phyloP scores from a whole-genome alignment of 495 filamentous ascomycete species.

The Bacidia gigantensis region DNA sequence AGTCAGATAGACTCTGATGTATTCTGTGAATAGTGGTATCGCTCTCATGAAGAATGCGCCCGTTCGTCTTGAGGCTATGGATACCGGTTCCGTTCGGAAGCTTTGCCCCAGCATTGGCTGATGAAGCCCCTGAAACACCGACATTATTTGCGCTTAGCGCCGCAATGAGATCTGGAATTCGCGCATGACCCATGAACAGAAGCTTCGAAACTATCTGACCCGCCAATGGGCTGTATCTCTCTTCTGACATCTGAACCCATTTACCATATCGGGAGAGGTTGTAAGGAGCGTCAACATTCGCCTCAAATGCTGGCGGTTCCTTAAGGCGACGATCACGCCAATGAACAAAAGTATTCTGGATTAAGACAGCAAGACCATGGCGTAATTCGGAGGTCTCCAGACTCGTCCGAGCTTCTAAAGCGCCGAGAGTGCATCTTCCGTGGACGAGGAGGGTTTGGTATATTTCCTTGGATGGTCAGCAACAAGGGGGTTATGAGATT shows the following conservation, averaged over 20 bases:
- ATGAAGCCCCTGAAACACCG: not conserved
- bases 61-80: not conserved
- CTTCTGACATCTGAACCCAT: conserved; percentile 61
- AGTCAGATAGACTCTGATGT: conserved; percentile 7
- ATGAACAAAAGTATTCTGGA: conserved; percentile 77
- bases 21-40: conserved; percentile 1
- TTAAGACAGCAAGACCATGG: conserved; percentile 66
- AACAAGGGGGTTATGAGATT: not conserved
- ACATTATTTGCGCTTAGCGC: conserved; percentile 17
- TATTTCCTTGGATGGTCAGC: conserved; percentile 28
- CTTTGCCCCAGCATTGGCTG: not conserved
- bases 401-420: conserved; percentile 50
- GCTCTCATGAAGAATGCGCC: not conserved
- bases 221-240: conserved; percentile 53
- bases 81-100: not conserved
- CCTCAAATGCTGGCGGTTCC: conserved; percentile 44
- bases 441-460: conserved; percentile 63
- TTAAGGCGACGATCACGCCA: conserved; percentile 48
- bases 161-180: conserved; percentile 51
- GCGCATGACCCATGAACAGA: conserved; percentile 61
- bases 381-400: conserved; percentile 56
- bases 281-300: conserved; percentile 61
- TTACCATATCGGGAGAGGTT: conserved; percentile 66
- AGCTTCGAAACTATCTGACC: conserved; percentile 60
- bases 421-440: conserved; percentile 60